Evolutionary conservation across 1,284 basidiomycete species (phyloP).

Genomic region (Leccinum pachyderme): DNA sequence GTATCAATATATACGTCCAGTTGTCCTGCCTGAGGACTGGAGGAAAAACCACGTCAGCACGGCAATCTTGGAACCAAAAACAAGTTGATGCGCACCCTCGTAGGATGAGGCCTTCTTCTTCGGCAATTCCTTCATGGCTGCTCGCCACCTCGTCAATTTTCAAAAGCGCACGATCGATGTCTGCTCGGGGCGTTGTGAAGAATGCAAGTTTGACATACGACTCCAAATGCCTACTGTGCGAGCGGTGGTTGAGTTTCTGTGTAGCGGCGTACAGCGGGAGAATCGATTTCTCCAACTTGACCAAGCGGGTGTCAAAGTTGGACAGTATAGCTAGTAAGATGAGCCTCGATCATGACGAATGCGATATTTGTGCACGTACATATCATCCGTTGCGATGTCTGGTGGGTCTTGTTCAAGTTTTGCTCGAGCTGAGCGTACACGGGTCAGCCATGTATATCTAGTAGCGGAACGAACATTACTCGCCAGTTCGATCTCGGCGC

Average conservation of each 20-base stretch:
- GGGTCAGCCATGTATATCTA: neutral
- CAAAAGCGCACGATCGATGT: constrained; percentile 72
- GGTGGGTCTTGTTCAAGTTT: constrained; percentile 78
- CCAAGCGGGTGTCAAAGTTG: constrained; percentile 73
- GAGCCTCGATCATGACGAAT: constrained; percentile 1
- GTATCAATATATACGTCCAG: constrained; percentile 65
- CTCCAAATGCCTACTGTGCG: constrained; percentile 51
- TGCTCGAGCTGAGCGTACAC: constrained; percentile 62
- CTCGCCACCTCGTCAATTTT: constrained; percentile 78
- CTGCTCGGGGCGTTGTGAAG: constrained; percentile 38
- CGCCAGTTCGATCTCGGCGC: constrained; percentile 28
- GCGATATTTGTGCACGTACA: constrained; percentile 44
- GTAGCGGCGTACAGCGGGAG: constrained; percentile 72
- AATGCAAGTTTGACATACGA: neutral
- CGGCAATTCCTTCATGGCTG: constrained; percentile 71
- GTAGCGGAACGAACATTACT: neutral
- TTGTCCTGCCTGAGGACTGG: constrained; percentile 67
- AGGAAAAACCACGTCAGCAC: neutral
- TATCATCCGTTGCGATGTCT: constrained; percentile 80
- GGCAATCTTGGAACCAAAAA: neutral
- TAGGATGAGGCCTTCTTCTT: constrained; percentile 73
- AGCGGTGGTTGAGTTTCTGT: constrained; percentile 67
- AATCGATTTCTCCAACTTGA: constrained; percentile 79
- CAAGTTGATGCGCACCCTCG: constrained; percentile 52
- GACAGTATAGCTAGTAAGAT: constrained; percentile 64